Conservation (phyloP, 2,329 filamentous ascomycete species). For the Plectosphaerella plurivora region DNA sequence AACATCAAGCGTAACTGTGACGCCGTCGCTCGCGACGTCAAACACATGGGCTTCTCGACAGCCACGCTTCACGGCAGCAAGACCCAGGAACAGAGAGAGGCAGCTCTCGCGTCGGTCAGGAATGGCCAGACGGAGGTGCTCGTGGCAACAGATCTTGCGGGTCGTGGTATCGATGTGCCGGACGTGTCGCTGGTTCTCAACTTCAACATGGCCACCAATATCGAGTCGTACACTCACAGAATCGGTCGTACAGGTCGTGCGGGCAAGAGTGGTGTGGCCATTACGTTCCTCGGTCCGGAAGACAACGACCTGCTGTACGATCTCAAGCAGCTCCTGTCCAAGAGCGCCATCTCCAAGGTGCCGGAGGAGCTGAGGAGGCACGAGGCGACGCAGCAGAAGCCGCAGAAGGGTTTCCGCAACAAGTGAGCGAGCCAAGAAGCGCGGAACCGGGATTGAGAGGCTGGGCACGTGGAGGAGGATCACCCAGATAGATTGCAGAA, state of each 20-base stretch:
- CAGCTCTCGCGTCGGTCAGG: constrained; percentile 80
- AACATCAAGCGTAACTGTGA: constrained; percentile 99
- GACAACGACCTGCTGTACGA: constrained; percentile 91
- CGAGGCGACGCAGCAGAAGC: constrained; percentile 85
- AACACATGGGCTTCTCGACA: constrained; percentile 83
- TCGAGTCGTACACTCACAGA: constrained; percentile 95
- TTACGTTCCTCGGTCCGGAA: constrained; percentile 91
- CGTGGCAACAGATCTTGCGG: constrained; percentile 92
- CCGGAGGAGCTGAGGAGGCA: constrained; percentile 88
- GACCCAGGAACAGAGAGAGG: constrained; percentile 96
- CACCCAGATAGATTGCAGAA: too few species aligned
- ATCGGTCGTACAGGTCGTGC: constrained; percentile 96
- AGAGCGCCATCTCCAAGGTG: constrained; percentile 82
- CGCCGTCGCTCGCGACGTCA: constrained; percentile 88
- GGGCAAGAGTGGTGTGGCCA: constrained; percentile 91
- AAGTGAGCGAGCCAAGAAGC: background rate
- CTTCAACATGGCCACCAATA: constrained; percentile 95
- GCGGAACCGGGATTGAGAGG: too few species aligned
- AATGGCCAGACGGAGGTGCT: constrained; percentile 78
- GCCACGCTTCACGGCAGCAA: constrained; percentile 94
- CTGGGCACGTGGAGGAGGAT: too few species aligned
- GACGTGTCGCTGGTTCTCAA: constrained; percentile 94
- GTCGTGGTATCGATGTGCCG: constrained; percentile 94
- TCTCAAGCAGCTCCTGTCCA: constrained; percentile 89
- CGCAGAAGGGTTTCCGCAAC: constrained; percentile 18